Base-by-base conservation (phyloP, 257 asterid genomes). In the Parsonsia alboflavescens region DNA sequence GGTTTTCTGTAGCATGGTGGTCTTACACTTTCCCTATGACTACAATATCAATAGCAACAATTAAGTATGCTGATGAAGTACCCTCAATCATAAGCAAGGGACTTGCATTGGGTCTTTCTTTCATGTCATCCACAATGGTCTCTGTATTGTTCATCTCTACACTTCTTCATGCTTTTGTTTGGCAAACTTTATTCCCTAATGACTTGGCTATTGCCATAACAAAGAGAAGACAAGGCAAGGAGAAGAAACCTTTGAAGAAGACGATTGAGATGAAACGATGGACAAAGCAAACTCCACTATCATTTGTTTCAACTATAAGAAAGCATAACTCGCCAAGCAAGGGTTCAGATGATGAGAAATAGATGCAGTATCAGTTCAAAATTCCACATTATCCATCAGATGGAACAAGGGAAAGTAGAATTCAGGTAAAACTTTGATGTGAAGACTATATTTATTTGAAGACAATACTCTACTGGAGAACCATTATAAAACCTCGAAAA, bases 1-100 rank as follows among this genome's bases (percentile, higher is more conserved):
- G 96, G 89, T 93, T 93, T 78, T 93, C 98, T 28, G 82, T 89
- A 70, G 98, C 98, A 52, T 93, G 98, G 98, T 94, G 98, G 98
- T 91, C 98, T 22, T 94, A 94, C 74, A 92, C 98, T 4, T 94
- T 94, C 70, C 97, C 98, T 0, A 94, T 94, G 98, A 94, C 97
- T 56, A 92, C 97, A 54, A 94, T 90, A 44, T 86, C 98, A 62
- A 90, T 94, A 77, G 98, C 98, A 64, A 84, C 91, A 30, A 94
- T 94, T 75, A 90, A 86, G 79, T 94, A 94, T 76, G 93, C 98
- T n/a, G 97, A 92, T 64, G 78, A 80, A 24, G 98, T 79, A 6
- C 96, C 97, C 6, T 78, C 80, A 11, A 69, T 78, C 24, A 77
- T 88, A 3, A 89, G 83, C 83, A 88, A 88, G 75, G 90, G 85